Evolutionary conservation across 208 protist species (phyloP), one percentile per base, ranked within the genome.

Genomic region (Wallacemonas collosoma): DNA sequence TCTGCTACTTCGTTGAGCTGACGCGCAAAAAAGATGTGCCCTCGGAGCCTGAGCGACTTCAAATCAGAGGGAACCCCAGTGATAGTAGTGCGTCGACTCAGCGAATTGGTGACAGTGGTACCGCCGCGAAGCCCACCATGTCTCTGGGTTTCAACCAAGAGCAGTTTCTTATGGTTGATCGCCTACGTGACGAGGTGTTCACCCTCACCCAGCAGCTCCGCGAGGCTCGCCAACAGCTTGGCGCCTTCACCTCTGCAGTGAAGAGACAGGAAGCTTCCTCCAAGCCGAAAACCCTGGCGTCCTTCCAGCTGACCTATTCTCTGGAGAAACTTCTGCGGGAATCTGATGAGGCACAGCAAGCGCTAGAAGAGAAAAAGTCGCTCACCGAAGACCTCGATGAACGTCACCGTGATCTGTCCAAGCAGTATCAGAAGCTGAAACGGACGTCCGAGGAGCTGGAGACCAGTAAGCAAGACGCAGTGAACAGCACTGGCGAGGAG

Each of bases 291-390:
- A 90, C 80, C 67, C 71, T 93, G 48, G 55, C 77, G 35, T 82
- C 68, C 68, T 82, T 77, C 1, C 88, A 93, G 78, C 78, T 93
- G 26, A 81, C 86, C 70, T 87, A 86, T 75, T 90, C 85, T 4
- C 67, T 93, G 14, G 70, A 90, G 61, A 85, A 90, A 54, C 72
- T 93, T 11, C 72, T 93, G 39, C 48, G n/a, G 8, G 81, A 84
- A 54, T 82, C 77, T 6, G 81, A 87, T 35, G 75, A 80, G n/a
- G 73, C 61, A 35, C 77, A 76, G 61, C 71, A 85, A 4, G n/a
- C 67, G 8, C 54, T 93, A 39, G 55, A 67, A 14, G 79, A 90
- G 57, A 86, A 86, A 47, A 71, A 82, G 54, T 69, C 77, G 1
- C 64, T 75, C 35, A 58, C 88, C 43, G 76, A 65, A 26, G 76